Evolutionary conservation across 164 flowering plant species (phyloP).

Genomic region (Nymphaea thermarum): DNA sequence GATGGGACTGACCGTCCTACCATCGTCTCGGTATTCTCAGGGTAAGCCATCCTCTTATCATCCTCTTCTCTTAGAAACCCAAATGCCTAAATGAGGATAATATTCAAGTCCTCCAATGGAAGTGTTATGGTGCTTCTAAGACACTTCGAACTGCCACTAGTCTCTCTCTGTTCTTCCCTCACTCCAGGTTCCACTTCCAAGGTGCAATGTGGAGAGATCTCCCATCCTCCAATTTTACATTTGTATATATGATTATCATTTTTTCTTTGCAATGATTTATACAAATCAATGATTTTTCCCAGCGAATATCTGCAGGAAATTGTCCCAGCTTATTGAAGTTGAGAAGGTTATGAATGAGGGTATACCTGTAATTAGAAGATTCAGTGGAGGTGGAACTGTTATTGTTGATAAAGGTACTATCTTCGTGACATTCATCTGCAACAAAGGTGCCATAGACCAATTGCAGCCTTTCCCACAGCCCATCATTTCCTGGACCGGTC

Average conservation of each 20-base stretch:
- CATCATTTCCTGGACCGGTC: slow-evolving; percentile 78
- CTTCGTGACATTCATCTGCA: slow-evolving; percentile 79
- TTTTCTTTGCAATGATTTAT: neutral
- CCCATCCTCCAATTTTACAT: neutral
- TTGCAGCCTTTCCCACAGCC: slow-evolving; percentile 76
- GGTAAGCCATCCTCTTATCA: slow-evolving; percentile 44
- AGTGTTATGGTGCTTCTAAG: neutral
- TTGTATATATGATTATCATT: neutral
- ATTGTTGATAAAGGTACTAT: slow-evolving; percentile 73
- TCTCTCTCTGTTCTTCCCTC: neutral
- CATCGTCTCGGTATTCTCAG: slow-evolving; percentile 83
- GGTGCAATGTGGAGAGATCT: too few relatives aligned
- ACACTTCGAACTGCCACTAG: neutral
- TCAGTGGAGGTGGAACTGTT: slow-evolving; percentile 92
- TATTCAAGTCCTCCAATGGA: too few relatives aligned
- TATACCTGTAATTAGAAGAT: slow-evolving; percentile 72
- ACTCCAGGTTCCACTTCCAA: too few relatives aligned
- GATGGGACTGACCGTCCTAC: slow-evolving; percentile 58
- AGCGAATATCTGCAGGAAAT: slow-evolving; percentile 28
- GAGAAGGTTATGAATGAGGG: slow-evolving; percentile 46
- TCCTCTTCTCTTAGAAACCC: neutral
- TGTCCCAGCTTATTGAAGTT: slow-evolving; percentile 66
- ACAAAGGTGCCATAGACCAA: slow-evolving; percentile 55
- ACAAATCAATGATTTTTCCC: neutral
- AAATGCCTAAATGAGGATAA: too few relatives aligned